Percentiles rank a stretch among this genome's conserved stretches.
These are phyloP conservation scores for Byssoonygena ceratinophila DNA, from an alignment of 2,329 filamentous ascomycete genomes.

Conservation along the genomic window DNA sequence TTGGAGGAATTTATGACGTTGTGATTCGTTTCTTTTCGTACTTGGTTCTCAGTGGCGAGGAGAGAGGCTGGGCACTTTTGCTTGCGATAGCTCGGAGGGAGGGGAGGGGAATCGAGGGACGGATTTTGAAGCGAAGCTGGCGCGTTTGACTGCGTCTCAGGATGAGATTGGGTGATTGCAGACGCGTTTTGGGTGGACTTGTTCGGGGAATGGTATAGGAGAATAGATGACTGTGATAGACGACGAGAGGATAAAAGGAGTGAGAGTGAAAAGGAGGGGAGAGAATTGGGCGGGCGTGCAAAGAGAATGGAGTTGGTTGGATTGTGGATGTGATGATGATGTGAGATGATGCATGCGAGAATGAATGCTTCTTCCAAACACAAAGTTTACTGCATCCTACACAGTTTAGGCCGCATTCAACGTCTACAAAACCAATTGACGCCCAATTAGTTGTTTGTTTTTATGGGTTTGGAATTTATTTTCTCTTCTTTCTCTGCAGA, in stretches of 20 bases:
- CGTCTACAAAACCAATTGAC: neutral
- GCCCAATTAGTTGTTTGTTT: conserved; percentile 1
- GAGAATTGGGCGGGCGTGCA: neutral
- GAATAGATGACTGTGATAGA: neutral
- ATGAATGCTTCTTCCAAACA: conserved; percentile 3
- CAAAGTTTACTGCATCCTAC: neutral
- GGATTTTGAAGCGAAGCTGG: no score
- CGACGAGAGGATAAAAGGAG: neutral
- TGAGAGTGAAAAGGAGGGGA: neutral
- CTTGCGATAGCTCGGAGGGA: neutral
- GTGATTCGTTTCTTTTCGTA: neutral
- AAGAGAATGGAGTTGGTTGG: neutral
- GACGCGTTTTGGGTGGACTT: neutral
- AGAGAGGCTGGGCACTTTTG: neutral
- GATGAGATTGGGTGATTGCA: no score
- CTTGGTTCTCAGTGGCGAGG: neutral
- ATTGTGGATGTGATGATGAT: conserved; percentile 9
- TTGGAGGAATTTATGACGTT: no score
- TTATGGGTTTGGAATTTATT: neutral
- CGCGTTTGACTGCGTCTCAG: no score
- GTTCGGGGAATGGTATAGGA: neutral
- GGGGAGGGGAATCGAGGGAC: neutral
- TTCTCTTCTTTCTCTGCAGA: neutral
- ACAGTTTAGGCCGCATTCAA: conserved; percentile 5
- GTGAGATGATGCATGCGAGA: conserved; percentile 10